phyloP scores from a whole-genome alignment of 805 yeast species.

The Yamadazyma tumulicola region DNA sequence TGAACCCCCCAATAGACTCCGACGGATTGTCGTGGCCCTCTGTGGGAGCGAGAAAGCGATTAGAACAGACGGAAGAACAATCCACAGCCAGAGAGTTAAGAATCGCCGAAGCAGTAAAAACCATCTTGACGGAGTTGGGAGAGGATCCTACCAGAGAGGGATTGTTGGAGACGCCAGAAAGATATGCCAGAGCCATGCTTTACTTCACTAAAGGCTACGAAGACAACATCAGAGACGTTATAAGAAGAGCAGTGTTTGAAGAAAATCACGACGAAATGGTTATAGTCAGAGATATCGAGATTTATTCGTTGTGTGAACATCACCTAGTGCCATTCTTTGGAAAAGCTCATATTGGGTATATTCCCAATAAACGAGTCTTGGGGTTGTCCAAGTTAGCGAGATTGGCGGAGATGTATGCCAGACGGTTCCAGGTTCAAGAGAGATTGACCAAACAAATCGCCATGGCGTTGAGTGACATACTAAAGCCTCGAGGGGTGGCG shows the following conservation, averaged over 20 bases:
- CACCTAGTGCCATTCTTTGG: conserved; percentile 97
- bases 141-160: conserved; percentile 92
- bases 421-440: conserved; percentile 97
- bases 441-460: conserved; percentile 96
- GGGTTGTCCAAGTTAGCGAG: conserved; percentile 93
- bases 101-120: conserved; percentile 80
- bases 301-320: conserved; percentile 93
- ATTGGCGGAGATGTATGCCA: conserved; percentile 93
- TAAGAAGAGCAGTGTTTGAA: conserved; percentile 93
- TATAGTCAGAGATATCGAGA: conserved; percentile 90
- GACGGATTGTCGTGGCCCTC: conserved; percentile 97
- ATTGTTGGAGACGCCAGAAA: conserved; percentile 85
- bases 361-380: conserved; percentile 88
- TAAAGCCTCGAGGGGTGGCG: conserved; percentile 95
- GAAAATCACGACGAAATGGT: conserved; percentile 99
- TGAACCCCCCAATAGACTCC: conserved; percentile 80
- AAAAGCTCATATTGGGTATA: conserved; percentile 96
- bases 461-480: conserved; percentile 85
- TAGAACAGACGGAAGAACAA: conserved; percentile 67
- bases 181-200: conserved; percentile 96
- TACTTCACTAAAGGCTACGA: conserved; percentile 96
- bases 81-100: conserved; percentile 63
- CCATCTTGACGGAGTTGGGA: conserved; percentile 78
- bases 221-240: conserved; percentile 86
- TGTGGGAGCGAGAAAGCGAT: conserved; percentile 72